These are phyloP conservation scores for Trichosporon asahii DNA, from an alignment of 1,284 basidiomycete genomes.

Conservation along the genomic window DNA sequence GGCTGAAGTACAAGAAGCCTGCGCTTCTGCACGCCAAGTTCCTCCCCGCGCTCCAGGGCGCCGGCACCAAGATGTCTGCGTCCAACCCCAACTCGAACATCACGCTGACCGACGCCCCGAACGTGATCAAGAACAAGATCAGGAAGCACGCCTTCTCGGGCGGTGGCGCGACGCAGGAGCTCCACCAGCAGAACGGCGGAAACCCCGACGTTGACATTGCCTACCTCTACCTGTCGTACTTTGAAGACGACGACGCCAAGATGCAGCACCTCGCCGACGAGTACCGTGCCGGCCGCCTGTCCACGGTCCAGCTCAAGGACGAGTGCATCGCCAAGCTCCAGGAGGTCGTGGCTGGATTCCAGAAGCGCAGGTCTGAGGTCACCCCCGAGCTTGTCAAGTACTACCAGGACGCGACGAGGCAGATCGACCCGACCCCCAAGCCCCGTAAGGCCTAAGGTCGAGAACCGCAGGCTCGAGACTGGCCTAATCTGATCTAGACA, in stretches of 20 bases:
- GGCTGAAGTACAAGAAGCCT: conserved; percentile 95
- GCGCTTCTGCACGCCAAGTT: conserved; percentile 91
- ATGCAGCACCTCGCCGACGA: conserved; percentile 73
- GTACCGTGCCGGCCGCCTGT: conserved; percentile 80
- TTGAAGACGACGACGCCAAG: conserved; percentile 90
- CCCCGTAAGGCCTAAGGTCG: background rate
- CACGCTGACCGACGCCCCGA: conserved; percentile 89
- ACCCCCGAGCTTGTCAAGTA: conserved; percentile 71
- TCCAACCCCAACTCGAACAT: conserved; percentile 86
- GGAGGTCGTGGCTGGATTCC: conserved; percentile 80
- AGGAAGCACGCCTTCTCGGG: conserved; percentile 89
- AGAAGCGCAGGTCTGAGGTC: conserved; percentile 80
- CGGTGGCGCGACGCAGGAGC: conserved; percentile 85
- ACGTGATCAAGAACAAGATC: conserved; percentile 97
- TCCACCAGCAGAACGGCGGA: conserved; percentile 83
- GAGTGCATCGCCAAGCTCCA: conserved; percentile 83
- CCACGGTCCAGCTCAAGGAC: conserved; percentile 91
- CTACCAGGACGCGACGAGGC: conserved; percentile 81
- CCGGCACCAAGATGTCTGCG: conserved; percentile 98
- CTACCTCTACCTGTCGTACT: conserved; percentile 96
- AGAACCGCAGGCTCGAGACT: background rate
- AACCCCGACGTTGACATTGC: conserved; percentile 94
- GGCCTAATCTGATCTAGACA: background rate
- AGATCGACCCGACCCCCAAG: conserved; percentile 61
- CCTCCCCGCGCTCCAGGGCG: conserved; percentile 96